Conservation (phyloP, 2,329 filamentous ascomycete species). For the Bertia moriformis region DNA sequence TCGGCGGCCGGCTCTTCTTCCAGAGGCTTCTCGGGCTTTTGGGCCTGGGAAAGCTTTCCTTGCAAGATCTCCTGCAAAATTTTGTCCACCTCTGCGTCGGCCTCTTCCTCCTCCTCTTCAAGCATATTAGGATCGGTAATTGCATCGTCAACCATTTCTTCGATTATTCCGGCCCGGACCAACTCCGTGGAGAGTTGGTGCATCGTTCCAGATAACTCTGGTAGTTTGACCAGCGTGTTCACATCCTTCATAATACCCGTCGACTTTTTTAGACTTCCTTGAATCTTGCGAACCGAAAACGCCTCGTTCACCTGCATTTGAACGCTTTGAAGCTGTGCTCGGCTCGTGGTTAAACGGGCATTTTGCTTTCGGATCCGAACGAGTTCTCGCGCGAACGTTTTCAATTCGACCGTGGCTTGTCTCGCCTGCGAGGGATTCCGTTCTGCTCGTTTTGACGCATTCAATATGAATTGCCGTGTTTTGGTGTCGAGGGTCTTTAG, state of each 20-base stretch:
- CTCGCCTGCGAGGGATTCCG: background rate
- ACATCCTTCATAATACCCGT: conserved; percentile 1
- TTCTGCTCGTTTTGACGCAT: background rate
- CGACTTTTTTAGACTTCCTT: conserved; percentile 1
- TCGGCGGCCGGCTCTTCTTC: background rate
- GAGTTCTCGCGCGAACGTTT: conserved; percentile 1
- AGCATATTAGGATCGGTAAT: background rate
- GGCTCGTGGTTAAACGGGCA: background rate
- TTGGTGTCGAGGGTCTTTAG: background rate
- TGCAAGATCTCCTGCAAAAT: conserved; percentile 1
- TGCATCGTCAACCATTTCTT: background rate
- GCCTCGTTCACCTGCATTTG: conserved; percentile 1
- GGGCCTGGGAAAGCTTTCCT: background rate
- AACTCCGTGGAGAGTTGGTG: background rate
- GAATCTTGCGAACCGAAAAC: conserved; percentile 1
- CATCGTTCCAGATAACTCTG: background rate
- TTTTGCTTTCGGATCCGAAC: background rate
- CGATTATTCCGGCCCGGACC: background rate
- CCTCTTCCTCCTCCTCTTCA: background rate
- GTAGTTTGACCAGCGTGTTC: background rate
- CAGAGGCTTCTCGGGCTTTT: background rate
- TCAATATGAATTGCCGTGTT: background rate
- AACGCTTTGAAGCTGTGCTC: background rate
- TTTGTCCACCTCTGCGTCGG: background rate
- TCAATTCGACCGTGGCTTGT: background rate